Percentiles rank a stretch among this genome's conserved stretches.
These are phyloP conservation scores for Funneliformis geosporum DNA, from an alignment of 192 early-diverging fungal genomes.

Conservation along the genomic window DNA sequence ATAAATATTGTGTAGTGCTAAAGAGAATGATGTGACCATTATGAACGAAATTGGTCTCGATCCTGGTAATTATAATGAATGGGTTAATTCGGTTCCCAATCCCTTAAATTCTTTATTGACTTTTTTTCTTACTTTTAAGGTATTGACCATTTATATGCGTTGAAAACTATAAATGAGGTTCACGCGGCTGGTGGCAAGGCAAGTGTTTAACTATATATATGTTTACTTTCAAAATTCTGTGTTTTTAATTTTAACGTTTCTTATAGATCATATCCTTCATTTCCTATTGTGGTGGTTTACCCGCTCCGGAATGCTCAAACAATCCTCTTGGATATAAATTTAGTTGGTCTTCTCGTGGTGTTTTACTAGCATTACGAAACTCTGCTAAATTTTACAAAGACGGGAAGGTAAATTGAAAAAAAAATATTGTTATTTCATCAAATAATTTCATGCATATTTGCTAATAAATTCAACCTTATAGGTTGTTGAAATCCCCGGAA, in stretches of 20 bases:
- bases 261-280: slow-evolving; percentile 75
- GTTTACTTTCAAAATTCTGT: not conserved
- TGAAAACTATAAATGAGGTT: slow-evolving; percentile 91
- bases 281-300: slow-evolving; percentile 98
- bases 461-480: slow-evolving; percentile 4
- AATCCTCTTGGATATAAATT: slow-evolving; percentile 99
- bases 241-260: slow-evolving; percentile 4
- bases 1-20: slow-evolving; percentile 56
- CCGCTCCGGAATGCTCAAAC: slow-evolving; percentile 94
- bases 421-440: not conserved
- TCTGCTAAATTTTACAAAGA: slow-evolving; percentile 87
- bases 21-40: slow-evolving; percentile 83
- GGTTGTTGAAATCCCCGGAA: slow-evolving; percentile 76
- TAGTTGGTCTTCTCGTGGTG: slow-evolving; percentile 96
- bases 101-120: not conserved
- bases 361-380: slow-evolving; percentile 95
- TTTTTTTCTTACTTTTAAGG: slow-evolving; percentile 42
- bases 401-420: slow-evolving; percentile 65
- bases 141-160: slow-evolving; percentile 93
- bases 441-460: not conserved
- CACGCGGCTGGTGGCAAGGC: slow-evolving; percentile 79
- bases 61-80: slow-evolving; percentile 52
- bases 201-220: slow-evolving; percentile 20
- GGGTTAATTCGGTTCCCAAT: not conserved
- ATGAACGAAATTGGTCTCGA: slow-evolving; percentile 99